Base-by-base conservation (phyloP, 306 rosid species). In the Sicyos baderoa region DNA sequence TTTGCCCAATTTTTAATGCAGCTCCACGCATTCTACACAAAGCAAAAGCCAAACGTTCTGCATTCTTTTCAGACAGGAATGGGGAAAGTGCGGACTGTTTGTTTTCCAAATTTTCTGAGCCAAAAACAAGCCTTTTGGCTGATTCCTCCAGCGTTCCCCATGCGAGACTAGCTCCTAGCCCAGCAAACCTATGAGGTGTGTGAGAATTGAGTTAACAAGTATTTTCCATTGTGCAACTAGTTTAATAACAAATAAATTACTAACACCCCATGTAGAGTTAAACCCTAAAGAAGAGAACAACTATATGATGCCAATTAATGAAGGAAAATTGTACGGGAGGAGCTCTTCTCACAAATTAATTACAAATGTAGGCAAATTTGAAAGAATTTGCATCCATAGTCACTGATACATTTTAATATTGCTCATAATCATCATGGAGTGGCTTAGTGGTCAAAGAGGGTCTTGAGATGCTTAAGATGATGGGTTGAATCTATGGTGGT, bases 71-170 rank as follows among this genome's bases (percentile, higher is more conserved):
- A 32, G 97, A 93, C 45, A 93, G 70, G 76, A 81, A 90, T 3
- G 98, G 88, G 49, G 98, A 89, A 54, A 79, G 44, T 10, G 76
- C 81, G 48, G 86, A 60, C 32, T 79, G 87, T 44, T 87, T 79
- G 74, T 76, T 84, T 37, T 72, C 76, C 0, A 81, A 64, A 77
- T 7, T 68, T 44, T 80, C 81, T 4, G 76, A 60, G 42, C 98
- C 98, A 76, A 57, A 93, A 57, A 88, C 86, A 73, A 89, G 88
- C 78, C 98, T 82, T 82, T 81, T 89, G 63, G 92, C 82, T 70
- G 97, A 89, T 84, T 93, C 97, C 86, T 93, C 86, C 65, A 93
- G 63, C 19, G 98, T 88, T 75, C 98, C 98, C 98, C 95, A 89
- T 1, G 97, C 96, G 63, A 90, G 98, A 44, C 96, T 89, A 72